Percentiles rank a stretch among this genome's conserved stretches.
Conservation (phyloP, 192 early-diverging fungal species). For the Backusella westeae region DNA sequence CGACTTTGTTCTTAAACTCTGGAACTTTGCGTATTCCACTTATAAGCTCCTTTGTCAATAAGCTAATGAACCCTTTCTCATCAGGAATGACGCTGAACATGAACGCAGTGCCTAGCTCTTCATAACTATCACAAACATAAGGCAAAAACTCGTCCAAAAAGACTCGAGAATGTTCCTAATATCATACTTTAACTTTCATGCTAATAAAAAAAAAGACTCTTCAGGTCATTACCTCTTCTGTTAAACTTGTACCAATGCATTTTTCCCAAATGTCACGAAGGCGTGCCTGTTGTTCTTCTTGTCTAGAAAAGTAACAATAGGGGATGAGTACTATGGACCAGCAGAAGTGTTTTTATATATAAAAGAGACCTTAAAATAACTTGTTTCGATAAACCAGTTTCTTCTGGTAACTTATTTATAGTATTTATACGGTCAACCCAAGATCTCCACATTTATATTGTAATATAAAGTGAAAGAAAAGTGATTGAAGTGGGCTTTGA, state of each 20-base stretch:
- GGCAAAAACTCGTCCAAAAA: slow-evolving; percentile 27
- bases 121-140: slow-evolving; percentile 34
- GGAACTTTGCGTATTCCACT: slow-evolving; percentile 33
- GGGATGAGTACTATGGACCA: not conserved
- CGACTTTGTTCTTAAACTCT: slow-evolving; percentile 20
- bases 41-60: slow-evolving; percentile 34
- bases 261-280: slow-evolving; percentile 20
- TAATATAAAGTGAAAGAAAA: not conserved
- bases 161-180: slow-evolving; percentile 29
- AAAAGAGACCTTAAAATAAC: not conserved
- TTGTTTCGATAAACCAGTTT: not conserved
- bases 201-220: not conserved
- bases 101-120: not conserved
- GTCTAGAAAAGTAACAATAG: slow-evolving; percentile 14
- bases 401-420: slow-evolving; percentile 6
- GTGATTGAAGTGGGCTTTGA: not conserved
- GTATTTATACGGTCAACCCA: slow-evolving; percentile 43
- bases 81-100: slow-evolving; percentile 21
- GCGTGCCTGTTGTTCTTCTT: slow-evolving; percentile 16
- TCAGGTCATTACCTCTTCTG: slow-evolving; percentile 8
- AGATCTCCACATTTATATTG: slow-evolving; percentile 35
- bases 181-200: not conserved
- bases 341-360: not conserved
- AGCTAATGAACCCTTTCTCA: slow-evolving; percentile 26
- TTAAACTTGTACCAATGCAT: not conserved